Evolutionary conservation across 176 grass and related monocot species (phyloP).

Genomic region (Alloteropsis semialata): DNA sequence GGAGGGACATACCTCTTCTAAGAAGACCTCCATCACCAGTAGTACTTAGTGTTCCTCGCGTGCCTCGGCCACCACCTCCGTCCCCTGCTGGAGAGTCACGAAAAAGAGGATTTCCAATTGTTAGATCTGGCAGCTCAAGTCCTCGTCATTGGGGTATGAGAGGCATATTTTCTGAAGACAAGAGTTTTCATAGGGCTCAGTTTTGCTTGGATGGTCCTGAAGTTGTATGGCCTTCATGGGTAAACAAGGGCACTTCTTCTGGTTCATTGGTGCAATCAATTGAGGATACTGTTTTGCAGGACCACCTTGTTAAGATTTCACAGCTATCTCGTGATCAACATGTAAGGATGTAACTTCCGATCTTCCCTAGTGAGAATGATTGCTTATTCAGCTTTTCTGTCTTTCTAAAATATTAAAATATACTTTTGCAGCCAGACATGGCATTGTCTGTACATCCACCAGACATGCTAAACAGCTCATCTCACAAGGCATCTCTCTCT

Average conservation of each 20-base stretch:
- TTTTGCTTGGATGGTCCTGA: constrained; percentile 92
- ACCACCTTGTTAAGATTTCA: constrained; percentile 87
- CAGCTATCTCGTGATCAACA: constrained; percentile 92
- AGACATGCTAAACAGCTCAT: constrained; percentile 59
- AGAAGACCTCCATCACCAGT: constrained; percentile 93
- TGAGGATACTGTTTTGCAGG: constrained; percentile 82
- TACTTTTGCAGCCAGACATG: constrained; percentile 85
- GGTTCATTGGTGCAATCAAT: constrained; percentile 70
- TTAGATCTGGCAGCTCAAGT: constrained; percentile 98
- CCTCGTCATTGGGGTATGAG: constrained; percentile 91
- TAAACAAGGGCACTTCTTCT: constrained; percentile 50
- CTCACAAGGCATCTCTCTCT: constrained; percentile 53
- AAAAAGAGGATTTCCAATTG: constrained; percentile 84
- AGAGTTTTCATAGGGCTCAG: constrained; percentile 59
- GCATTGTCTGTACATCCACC: constrained; percentile 87
- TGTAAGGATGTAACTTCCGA: constrained; percentile 55
- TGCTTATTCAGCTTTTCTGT: constrained; percentile 25
- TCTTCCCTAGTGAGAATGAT: constrained; percentile 11
- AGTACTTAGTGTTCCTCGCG: constrained; percentile 82
- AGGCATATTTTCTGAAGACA: constrained; percentile 78
- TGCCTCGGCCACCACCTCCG: constrained; percentile 80
- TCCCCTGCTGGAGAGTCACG: constrained; percentile 79
- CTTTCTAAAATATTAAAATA: constrained; percentile 42
- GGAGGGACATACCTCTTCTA: constrained; percentile 69
- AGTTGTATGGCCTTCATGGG: constrained; percentile 92